Conservation (phyloP, 768 basidiomycete genomes). For the Kwoniella europaea region DNA sequence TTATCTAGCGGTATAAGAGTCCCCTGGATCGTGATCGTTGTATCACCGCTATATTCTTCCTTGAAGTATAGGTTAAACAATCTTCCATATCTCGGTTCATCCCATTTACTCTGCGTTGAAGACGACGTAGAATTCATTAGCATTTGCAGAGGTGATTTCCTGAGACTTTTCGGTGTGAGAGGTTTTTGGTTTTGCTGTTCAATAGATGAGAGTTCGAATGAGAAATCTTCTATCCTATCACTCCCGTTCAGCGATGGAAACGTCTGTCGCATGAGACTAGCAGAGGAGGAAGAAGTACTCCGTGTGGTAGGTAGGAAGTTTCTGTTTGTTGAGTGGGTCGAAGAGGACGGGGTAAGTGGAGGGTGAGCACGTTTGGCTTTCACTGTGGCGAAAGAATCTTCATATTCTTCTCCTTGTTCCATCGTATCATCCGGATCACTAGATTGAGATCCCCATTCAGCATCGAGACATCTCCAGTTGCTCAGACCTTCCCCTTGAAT, state of each 20-base stretch:
- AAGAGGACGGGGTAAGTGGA: conserved; percentile 5
- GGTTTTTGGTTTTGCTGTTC: conserved; percentile 17
- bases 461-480: conserved; percentile 34
- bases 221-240: conserved; percentile 43
- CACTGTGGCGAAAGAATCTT: conserved; percentile 44
- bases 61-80: conserved; percentile 25
- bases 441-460: conserved; percentile 20
- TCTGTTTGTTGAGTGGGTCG: not conserved
- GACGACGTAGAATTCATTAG: conserved; percentile 1
- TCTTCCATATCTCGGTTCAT: conserved; percentile 8
- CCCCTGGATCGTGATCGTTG: conserved; percentile 17
- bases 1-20: conserved; percentile 26
- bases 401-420: conserved; percentile 9
- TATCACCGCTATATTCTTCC: conserved; percentile 4
- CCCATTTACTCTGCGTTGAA: not conserved
- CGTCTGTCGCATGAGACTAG: conserved; percentile 33
- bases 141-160: conserved; percentile 4
- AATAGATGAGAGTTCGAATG: conserved; percentile 38
- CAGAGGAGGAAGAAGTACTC: conserved; percentile 23
- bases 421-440: conserved; percentile 20
- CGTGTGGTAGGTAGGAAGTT: not conserved
- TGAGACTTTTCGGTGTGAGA: not conserved
- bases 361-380: conserved; percentile 15
- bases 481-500: conserved; percentile 30
- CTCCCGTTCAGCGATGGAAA: conserved; percentile 15